These are phyloP conservation scores for Ogataea methanolica DNA, from an alignment of 805 yeast genomes.

Conservation along the genomic window DNA sequence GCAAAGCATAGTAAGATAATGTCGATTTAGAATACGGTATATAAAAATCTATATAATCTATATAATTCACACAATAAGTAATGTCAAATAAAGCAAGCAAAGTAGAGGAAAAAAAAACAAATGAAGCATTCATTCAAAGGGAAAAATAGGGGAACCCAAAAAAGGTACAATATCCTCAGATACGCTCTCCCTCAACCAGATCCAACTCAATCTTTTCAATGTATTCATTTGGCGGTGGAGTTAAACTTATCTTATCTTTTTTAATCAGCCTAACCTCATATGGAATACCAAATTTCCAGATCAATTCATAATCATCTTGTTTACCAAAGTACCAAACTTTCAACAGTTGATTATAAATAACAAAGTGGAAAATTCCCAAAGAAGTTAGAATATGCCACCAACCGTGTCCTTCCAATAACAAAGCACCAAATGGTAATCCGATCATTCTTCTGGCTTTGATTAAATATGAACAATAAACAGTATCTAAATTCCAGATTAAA, in stretches of 20 bases:
- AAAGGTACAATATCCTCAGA: no score
- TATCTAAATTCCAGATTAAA: conserved; percentile 81
- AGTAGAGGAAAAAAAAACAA: no score
- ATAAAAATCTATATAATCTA: no score
- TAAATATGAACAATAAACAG: conserved; percentile 64
- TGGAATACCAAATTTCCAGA: conserved; percentile 51
- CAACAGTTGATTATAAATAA: conserved; percentile 70
- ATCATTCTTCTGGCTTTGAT: conserved; percentile 51
- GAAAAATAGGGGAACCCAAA: no score
- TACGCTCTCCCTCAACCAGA: no score
- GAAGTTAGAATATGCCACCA: conserved; percentile 94
- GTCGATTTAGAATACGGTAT: no score
- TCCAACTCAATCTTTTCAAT: no score
- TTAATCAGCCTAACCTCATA: conserved; percentile 39
- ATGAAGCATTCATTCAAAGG: no score
- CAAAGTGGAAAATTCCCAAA: conserved; percentile 75
- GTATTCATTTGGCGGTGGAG: no score
- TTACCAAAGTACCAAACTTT: conserved; percentile 56
- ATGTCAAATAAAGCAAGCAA: no score
- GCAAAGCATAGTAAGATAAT: no score
- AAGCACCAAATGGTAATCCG: conserved; percentile 80
- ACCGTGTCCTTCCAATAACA: conserved; percentile 77
- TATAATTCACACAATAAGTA: no score
- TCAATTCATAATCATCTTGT: conserved; percentile 47
- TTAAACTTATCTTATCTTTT: background rate